Evolutionary conservation across 2,329 filamentous ascomycete genomes (phyloP).

Genomic region (Aspergillus pseudotamarii): DNA sequence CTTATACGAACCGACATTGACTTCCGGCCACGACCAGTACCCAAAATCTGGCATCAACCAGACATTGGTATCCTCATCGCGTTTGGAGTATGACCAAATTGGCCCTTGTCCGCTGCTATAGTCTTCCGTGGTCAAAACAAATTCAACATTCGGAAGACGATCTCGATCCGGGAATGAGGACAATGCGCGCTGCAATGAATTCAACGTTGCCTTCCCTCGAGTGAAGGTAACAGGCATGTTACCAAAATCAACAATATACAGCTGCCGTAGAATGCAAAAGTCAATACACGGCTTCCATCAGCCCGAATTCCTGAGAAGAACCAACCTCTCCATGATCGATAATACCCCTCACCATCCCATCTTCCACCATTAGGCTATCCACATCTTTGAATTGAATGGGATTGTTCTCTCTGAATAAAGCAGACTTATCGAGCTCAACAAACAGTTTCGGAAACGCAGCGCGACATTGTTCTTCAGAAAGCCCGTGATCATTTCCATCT

Average conservation of each 20-base stretch:
- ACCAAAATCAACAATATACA: constrained; percentile 42
- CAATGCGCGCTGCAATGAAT: constrained; percentile 53
- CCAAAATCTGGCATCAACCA: constrained; percentile 60
- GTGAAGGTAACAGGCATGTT: constrained; percentile 38
- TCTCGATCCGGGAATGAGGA: constrained; percentile 41
- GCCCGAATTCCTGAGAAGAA: not conserved
- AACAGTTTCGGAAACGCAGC: constrained; percentile 46
- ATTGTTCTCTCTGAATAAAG: constrained; percentile 21
- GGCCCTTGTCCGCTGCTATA: constrained; percentile 36
- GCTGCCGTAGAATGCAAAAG: constrained; percentile 23
- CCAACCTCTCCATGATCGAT: constrained; percentile 41
- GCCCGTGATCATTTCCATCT: constrained; percentile 41
- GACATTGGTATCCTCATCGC: constrained; percentile 39
- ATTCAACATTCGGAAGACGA: constrained; percentile 53
- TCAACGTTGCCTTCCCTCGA: constrained; percentile 47
- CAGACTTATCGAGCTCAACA: constrained; percentile 39
- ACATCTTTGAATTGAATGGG: constrained; percentile 39
- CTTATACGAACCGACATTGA: constrained; percentile 48
- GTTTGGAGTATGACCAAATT: constrained; percentile 50
- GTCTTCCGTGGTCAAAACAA: constrained; percentile 53
- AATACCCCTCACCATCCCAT: constrained; percentile 42
- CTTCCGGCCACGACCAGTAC: constrained; percentile 57
- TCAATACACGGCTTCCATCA: not conserved
- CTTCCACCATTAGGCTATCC: constrained; percentile 33
- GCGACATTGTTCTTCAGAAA: constrained; percentile 40